Base-by-base conservation (phyloP, 2,329 filamentous ascomycete genomes). In the Diaporthe longicolla region DNA sequence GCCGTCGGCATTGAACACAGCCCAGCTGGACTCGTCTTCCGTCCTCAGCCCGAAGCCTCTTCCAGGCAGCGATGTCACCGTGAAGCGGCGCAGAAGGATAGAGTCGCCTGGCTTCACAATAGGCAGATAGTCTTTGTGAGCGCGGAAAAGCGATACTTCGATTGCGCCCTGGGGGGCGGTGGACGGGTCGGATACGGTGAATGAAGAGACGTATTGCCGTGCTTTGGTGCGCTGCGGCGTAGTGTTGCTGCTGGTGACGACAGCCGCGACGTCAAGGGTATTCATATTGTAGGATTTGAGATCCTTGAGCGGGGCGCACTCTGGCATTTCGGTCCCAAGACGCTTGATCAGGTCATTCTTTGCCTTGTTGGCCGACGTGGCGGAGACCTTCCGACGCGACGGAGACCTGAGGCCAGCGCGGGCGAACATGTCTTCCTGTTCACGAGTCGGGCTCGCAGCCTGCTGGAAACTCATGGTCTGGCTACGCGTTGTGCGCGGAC, bases 11-110 rank as follows among this genome's bases (percentile, higher is more conserved):
- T 91, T 89, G 76, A 90, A 92, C 4, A 93, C 89, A 2, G 89
- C 90, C 89, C 91, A 93, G 71, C 88, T 87, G 21, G 89, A 91
- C 45, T 82, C 84, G 58, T 89, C 88, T n/a, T 74, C 54, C n/a
- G 85, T 86, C 63, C 86, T 83, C 66, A 92, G 81, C 0, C 89
- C 90, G 75, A 89, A 91, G 1, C 88, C 90, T 70, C 87, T 87
- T 59, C 84, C 84, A 73, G 87, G 87, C 68, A 91, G 81, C 3
- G 89, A 84, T 55, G 87, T 83, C 19, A 91, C 87, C 37, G 85
- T 84, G 76, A 93, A 89, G 63, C 86, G 84, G 32, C 89, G 86
- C 52, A 93, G 85, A 43, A 93, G 83, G 43, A 92, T 84, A 2
- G 89, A 85, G 77, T 93, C 90, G 8, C 91, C 91, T 6, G 84